Evolutionary conservation across 176 grass and related monocot species (phyloP), one percentile per base, ranked within the genome.

Genomic region (Coix lacrymajobi): DNA sequence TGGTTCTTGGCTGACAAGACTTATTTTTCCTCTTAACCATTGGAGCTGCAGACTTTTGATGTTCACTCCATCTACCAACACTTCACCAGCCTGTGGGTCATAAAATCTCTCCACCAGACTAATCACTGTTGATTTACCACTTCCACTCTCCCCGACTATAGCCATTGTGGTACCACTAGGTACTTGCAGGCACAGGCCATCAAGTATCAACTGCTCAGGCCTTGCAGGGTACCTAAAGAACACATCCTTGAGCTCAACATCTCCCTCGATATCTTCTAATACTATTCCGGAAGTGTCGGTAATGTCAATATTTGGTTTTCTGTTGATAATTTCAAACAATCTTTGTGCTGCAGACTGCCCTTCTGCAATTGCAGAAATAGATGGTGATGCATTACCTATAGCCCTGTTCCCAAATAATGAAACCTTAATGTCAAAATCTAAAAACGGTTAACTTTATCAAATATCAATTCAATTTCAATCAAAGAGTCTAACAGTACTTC

Each of bases 1-100:
- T 24, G 91, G 94, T 78, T 97, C 94, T 82, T 97, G 94, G 79
- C 89, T 93, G 63, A 97, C 94, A 83, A 97, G 84, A 45, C 94
- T 79, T 61, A 90, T 93, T 51, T 88, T 91, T 28, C 70, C 84
- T 87, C 94, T 81, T 73, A 93, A 89, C 94, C 88, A 97, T 3
- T 86, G 24, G 37, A 93, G 86, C 40, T 90, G 86, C 19, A 97
- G 82, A 57, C 28, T 87, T 76, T 97, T 97, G 61, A 97, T 89
- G 80, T 97, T 85, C 22, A 97, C 68, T 73, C 89, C 87, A 70
- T 97, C 91, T 84, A 97, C 73, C 30, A 90, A 34, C 31, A 97
- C 85, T 62, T 87, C 91, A 80, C 94, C 91, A 66, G 69, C 78
- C 70, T 91, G 70, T 34, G 94, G 94, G 11, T 97, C 94, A 4